Percentiles rank a stretch among this genome's conserved stretches.
Conservation (phyloP, 345 rosid species). For the Salix purpurea region DNA sequence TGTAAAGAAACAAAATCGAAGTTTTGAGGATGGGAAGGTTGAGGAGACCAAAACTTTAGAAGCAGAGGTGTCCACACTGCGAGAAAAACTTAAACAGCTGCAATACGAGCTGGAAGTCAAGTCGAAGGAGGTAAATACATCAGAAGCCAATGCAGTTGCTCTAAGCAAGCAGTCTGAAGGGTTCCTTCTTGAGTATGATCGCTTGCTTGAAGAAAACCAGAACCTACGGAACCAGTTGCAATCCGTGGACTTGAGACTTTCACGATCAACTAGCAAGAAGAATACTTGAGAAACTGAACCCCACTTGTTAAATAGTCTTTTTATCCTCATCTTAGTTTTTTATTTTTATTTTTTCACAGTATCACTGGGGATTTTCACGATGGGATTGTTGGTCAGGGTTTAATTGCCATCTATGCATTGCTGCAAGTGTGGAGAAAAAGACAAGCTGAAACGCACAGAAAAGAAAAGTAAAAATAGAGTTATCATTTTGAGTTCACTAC, state of each 20-base stretch:
- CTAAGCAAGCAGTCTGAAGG: conserved; percentile 92
- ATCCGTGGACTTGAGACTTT: conserved; percentile 49
- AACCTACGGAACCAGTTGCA: conserved; percentile 59
- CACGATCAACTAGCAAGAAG: conserved; percentile 70
- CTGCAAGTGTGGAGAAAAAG: conserved; percentile 8
- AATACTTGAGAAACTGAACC: conserved; percentile 37
- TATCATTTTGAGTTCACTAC: conserved; percentile 6
- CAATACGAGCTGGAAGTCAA: conserved; percentile 47
- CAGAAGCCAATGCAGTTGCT: conserved; percentile 72
- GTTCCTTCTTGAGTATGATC: conserved; percentile 82
- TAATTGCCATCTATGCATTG: conserved; percentile 1
- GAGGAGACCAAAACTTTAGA: conserved; percentile 56
- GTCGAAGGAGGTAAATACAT: conserved; percentile 46
- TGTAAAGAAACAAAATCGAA: conserved; percentile 55
- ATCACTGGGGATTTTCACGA: conserved; percentile 9
- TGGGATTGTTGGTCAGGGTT: conserved; percentile 10
- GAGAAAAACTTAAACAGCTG: conserved; percentile 42
- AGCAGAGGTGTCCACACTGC: conserved; percentile 43
- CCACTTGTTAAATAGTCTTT: neutral
- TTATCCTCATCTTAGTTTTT: neutral
- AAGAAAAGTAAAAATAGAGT: neutral
- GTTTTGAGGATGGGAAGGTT: conserved; percentile 56
- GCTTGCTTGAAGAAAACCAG: conserved; percentile 81
- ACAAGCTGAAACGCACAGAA: neutral
- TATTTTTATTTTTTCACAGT: neutral